Conservation (phyloP, 2,329 filamentous ascomycete species). For the Colletotrichum chrysophilum region DNA sequence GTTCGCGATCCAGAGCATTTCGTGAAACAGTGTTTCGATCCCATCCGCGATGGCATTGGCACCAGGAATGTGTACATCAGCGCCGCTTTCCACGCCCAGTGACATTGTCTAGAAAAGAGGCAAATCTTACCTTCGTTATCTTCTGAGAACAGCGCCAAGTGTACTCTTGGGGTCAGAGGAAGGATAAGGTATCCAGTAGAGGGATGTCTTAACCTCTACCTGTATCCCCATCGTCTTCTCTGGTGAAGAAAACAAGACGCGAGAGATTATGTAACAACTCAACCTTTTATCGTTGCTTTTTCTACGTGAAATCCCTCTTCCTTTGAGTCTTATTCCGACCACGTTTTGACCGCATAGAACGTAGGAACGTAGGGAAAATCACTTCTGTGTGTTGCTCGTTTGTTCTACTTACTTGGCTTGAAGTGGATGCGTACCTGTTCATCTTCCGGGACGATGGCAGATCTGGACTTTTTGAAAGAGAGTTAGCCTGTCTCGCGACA, state of each 20-base stretch:
- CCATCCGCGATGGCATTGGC: not conserved
- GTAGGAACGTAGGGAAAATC: not conserved
- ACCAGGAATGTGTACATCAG: not conserved
- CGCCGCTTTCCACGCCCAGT: not conserved
- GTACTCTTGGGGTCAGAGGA: not conserved
- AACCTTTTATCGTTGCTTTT: not conserved
- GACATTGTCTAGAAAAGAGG: not conserved
- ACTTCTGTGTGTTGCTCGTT: not conserved
- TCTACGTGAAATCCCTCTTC: not conserved
- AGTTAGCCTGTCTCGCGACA: not conserved
- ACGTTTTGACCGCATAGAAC: not conserved
- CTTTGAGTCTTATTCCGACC: not conserved
- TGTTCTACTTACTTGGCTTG: not conserved
- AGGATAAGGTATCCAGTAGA: not conserved
- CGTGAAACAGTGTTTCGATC: not conserved
- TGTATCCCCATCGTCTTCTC: too few relatives aligned
- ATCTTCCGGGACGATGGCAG: not conserved
- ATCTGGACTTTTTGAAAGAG: not conserved
- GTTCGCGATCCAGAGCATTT: not conserved
- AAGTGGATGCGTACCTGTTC: not conserved
- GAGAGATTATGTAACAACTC: not conserved
- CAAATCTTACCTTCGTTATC: not conserved
- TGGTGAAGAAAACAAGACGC: not conserved
- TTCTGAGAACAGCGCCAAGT: not conserved
- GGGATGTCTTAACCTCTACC: not conserved